phyloP scores from a whole-genome alignment of 345 rosid genomes.

The Anacardium occidentale region DNA sequence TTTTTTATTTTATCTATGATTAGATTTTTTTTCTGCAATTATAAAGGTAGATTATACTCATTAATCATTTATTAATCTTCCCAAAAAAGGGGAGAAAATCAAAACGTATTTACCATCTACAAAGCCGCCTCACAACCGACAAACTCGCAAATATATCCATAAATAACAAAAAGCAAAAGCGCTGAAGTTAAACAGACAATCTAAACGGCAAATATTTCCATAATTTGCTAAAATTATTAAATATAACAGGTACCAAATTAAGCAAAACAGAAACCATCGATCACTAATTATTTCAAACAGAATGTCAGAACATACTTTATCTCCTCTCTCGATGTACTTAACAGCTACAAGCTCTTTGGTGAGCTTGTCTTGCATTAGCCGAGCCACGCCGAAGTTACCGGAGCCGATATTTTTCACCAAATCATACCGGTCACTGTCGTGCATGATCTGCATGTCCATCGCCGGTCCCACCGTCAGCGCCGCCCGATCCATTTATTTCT shows the following conservation, averaged over 20 bases:
- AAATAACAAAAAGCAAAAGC: constrained; percentile 6
- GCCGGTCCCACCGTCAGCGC: constrained; percentile 49
- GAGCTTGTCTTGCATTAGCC: constrained; percentile 80
- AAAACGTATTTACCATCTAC: neutral
- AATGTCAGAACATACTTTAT: constrained; percentile 46
- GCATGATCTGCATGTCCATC: constrained; percentile 95
- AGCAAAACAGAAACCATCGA: constrained; percentile 11
- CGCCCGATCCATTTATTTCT: constrained; percentile 48
- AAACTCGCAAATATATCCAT: neutral
- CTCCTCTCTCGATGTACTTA: constrained; percentile 96
- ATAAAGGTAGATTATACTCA: too few species aligned
- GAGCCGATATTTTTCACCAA: constrained; percentile 83
- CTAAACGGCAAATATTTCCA: neutral
- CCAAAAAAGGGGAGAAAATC: neutral
- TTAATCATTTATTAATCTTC: neutral
- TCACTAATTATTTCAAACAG: neutral
- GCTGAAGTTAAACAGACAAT: constrained; percentile 5
- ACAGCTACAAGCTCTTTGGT: constrained; percentile 91
- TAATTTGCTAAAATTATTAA: constrained; percentile 7
- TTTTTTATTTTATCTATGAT: too few species aligned
- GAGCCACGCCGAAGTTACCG: constrained; percentile 86
- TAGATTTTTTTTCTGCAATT: too few species aligned
- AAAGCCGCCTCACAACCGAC: neutral
- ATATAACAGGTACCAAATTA: neutral
- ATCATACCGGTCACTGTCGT: constrained; percentile 92